These are phyloP conservation scores for Boletus vinaceobasis DNA, from an alignment of 768 basidiomycete genomes.

Conservation along the genomic window DNA sequence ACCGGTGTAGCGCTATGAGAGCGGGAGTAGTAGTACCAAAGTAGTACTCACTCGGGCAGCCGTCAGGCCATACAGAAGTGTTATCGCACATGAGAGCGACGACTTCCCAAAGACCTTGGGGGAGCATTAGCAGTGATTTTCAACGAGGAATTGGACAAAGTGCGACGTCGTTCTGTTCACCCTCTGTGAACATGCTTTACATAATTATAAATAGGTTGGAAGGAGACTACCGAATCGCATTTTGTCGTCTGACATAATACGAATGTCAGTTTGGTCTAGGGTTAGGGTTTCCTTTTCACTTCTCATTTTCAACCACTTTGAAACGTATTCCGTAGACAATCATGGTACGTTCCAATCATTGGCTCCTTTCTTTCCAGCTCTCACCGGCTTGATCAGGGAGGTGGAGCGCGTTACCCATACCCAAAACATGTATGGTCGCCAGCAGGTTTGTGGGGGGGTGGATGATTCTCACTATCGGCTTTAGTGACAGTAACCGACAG, in stretches of 20 bases:
- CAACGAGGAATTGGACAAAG: too few species aligned
- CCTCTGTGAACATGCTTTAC: not conserved
- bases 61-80: too few species aligned
- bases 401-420: slow-evolving; percentile 85
- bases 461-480: not conserved
- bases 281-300: slow-evolving; percentile 16
- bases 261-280: not conserved
- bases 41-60: too few species aligned
- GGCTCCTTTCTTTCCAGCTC: not conserved
- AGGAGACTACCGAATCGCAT: too few species aligned
- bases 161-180: not conserved
- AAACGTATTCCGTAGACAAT: not conserved
- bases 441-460: slow-evolving; percentile 51
- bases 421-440: slow-evolving; percentile 96
- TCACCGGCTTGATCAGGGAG: slow-evolving; percentile 50
- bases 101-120: not conserved
- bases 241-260: not conserved
- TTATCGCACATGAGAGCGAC: not conserved
- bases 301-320: not conserved
- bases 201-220: not conserved
- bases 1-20: too few species aligned
- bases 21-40: too few species aligned
- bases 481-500: slow-evolving; percentile 35
- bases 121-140: not conserved
- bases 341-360: slow-evolving; percentile 12